Evolutionary conservation across 768 basidiomycete genomes (phyloP).

Genomic region (Tricholoma bakamatsutake): DNA sequence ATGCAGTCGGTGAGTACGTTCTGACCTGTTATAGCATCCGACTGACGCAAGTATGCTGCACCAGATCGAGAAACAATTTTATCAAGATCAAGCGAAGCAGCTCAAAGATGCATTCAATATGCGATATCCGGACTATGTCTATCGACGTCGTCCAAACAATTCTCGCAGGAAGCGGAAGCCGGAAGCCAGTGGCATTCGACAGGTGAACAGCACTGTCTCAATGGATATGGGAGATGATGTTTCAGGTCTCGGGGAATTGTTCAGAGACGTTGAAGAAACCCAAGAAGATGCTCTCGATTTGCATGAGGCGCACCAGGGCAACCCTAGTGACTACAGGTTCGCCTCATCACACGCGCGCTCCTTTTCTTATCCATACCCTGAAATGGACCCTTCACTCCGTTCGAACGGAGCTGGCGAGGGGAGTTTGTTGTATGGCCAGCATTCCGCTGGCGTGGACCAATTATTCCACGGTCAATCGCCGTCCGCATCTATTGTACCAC

Average conservation of each 20-base stretch:
- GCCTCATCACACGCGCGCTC: slow-evolving; percentile 8
- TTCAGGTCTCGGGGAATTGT: slow-evolving; percentile 27
- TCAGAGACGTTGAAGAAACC: slow-evolving; percentile 29
- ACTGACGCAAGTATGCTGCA: not conserved
- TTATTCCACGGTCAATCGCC: not conserved
- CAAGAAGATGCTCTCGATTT: slow-evolving; percentile 21
- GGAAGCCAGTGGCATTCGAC: slow-evolving; percentile 22
- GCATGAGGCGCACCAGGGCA: slow-evolving; percentile 20
- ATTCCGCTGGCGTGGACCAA: not conserved
- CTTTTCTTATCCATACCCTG: slow-evolving; percentile 12
- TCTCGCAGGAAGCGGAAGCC: slow-evolving; percentile 56
- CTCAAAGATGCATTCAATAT: slow-evolving; percentile 83
- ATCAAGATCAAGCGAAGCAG: slow-evolving; percentile 80
- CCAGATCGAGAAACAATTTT: slow-evolving; percentile 80
- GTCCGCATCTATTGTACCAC: not conserved
- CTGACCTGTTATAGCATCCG: not conserved
- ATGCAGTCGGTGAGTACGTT: slow-evolving; percentile 62
- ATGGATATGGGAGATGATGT: slow-evolving; percentile 27
- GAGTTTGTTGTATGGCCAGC: not conserved
- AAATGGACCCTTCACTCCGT: slow-evolving; percentile 19
- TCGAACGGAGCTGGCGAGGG: slow-evolving; percentile 10
- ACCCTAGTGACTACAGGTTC: slow-evolving; percentile 19
- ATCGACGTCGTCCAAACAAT: slow-evolving; percentile 83
- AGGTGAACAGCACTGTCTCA: slow-evolving; percentile 24
- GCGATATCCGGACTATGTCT: slow-evolving; percentile 87